Conservation (phyloP, 495 filamentous ascomycete species). For the Xylaria acuta region DNA sequence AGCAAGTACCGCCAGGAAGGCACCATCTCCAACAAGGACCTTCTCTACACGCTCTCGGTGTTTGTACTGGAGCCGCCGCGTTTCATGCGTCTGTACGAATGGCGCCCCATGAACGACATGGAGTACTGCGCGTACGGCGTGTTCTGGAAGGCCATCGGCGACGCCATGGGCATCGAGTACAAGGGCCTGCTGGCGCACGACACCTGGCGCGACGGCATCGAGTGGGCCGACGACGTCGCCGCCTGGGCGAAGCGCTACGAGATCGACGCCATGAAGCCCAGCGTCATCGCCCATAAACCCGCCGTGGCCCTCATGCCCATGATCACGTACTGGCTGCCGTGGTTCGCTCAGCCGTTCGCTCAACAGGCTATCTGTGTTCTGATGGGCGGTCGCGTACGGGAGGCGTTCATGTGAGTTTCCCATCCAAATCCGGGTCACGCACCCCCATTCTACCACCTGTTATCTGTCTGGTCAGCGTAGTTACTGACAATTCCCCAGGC, state of each 20-base stretch:
- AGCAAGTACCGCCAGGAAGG: slow-evolving; percentile 62
- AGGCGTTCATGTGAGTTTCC: slow-evolving; percentile 66
- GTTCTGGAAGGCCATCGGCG: slow-evolving; percentile 70
- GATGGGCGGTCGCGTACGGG: slow-evolving; percentile 68
- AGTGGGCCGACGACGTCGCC: slow-evolving; percentile 68
- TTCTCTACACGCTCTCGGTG: slow-evolving; percentile 71
- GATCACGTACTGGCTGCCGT: slow-evolving; percentile 64
- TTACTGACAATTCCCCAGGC: slow-evolving; percentile 22
- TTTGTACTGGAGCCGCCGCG: slow-evolving; percentile 65
- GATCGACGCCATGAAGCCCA: slow-evolving; percentile 55
- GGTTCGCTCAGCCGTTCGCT: slow-evolving; percentile 53
- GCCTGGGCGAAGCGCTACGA: slow-evolving; percentile 68
- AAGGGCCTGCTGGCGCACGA: slow-evolving; percentile 37
- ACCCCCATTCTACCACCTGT: not conserved
- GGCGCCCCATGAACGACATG: slow-evolving; percentile 65
- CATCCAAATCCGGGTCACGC: not conserved
- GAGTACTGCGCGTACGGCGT: slow-evolving; percentile 70
- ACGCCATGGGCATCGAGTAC: slow-evolving; percentile 66
- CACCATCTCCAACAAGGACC: slow-evolving; percentile 67
- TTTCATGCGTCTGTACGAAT: slow-evolving; percentile 67
- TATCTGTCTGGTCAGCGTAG: not conserved
- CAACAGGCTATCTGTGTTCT: slow-evolving; percentile 61
- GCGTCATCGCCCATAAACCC: slow-evolving; percentile 49
- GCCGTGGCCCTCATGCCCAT: slow-evolving; percentile 58
- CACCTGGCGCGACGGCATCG: slow-evolving; percentile 65